phyloP scores from a whole-genome alignment of 2,329 filamentous ascomycete genomes.

The Aspergillus melleus region DNA sequence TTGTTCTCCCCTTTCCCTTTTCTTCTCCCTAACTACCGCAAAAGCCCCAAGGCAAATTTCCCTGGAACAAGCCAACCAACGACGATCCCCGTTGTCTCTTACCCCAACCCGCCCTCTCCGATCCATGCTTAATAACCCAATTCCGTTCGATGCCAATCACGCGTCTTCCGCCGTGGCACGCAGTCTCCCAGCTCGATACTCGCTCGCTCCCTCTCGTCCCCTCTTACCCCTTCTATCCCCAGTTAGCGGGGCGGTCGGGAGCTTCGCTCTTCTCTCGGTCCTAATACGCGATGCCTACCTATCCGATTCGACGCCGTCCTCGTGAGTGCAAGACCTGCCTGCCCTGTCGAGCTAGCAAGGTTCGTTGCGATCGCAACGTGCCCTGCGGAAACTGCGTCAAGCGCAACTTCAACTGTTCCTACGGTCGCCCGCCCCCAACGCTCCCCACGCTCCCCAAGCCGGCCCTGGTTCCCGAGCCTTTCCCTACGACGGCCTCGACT shows the following conservation, averaged over 20 bases:
- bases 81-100: neutral
- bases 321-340: slow-evolving; percentile 50
- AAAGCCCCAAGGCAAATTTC: neutral
- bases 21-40: neutral
- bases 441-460: slow-evolving; percentile 14
- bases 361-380: slow-evolving; percentile 46
- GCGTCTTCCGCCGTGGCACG: neutral
- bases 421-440: slow-evolving; percentile 30
- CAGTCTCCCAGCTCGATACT: slow-evolving; percentile 1
- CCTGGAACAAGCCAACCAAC: neutral
- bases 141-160: neutral
- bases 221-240: slow-evolving; percentile 8
- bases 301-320: slow-evolving; percentile 37
- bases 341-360: slow-evolving; percentile 52
- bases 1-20: neutral
- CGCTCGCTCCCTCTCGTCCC: neutral
- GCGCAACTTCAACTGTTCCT: slow-evolving; percentile 41
- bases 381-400: slow-evolving; percentile 45
- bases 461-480: slow-evolving; percentile 11
- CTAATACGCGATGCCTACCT: slow-evolving; percentile 29
- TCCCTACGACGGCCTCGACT: slow-evolving; percentile 18
- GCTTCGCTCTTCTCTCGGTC: neutral
- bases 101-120: neutral
- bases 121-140: neutral
- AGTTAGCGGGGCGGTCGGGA: slow-evolving; percentile 19